These are phyloP conservation scores for Colletotrichum musae DNA, from an alignment of 2,329 filamentous ascomycete genomes.

Conservation along the genomic window DNA sequence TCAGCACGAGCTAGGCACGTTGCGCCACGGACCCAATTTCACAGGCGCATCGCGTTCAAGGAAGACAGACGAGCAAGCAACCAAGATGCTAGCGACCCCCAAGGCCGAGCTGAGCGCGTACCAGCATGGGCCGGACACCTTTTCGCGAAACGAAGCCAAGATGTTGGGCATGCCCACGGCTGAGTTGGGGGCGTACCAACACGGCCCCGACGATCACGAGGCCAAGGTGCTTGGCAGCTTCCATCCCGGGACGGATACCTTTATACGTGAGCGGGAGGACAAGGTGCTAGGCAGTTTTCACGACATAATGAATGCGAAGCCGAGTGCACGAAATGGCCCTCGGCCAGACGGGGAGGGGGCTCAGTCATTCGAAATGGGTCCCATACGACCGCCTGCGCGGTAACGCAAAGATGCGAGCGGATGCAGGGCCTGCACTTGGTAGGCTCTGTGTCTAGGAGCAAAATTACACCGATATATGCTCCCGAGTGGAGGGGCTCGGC, in stretches of 20 bases:
- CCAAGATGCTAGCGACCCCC: constrained; percentile 4
- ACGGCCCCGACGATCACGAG: constrained; percentile 36
- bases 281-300: constrained; percentile 36
- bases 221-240: constrained; percentile 35
- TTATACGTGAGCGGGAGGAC: constrained; percentile 32
- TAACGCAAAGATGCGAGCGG: constrained; percentile 1
- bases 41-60: background rate
- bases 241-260: constrained; percentile 26
- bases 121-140: constrained; percentile 36
- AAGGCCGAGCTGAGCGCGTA: constrained; percentile 34
- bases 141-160: constrained; percentile 31
- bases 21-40: constrained; percentile 33
- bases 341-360: constrained; percentile 1
- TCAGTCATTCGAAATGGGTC: constrained; percentile 34
- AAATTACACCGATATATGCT: background rate
- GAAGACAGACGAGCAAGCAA: background rate
- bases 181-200: constrained; percentile 36
- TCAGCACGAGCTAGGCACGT: constrained; percentile 36
- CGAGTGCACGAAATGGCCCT: constrained; percentile 11
- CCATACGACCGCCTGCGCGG: constrained; percentile 14
- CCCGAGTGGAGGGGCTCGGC: constrained; percentile 18
- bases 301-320: constrained; percentile 25
- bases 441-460: background rate
- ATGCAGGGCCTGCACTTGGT: background rate
- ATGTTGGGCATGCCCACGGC: constrained; percentile 32